Base-by-base conservation (phyloP, 306 rosid species). In the Myrica gale region DNA sequence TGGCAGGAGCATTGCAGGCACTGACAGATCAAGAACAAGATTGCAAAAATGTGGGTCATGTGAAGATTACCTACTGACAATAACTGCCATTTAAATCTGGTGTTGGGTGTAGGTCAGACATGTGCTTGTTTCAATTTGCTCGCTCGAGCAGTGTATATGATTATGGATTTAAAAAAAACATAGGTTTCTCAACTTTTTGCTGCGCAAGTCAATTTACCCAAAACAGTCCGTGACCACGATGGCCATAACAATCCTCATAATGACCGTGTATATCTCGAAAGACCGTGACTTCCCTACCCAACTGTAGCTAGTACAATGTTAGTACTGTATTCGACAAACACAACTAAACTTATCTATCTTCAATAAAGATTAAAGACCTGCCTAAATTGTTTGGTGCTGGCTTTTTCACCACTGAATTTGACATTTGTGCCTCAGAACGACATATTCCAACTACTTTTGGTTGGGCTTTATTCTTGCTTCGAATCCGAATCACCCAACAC, bases 1-100 rank as follows among this genome's bases (percentile, higher is more conserved):
- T 65, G 48, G 1, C 26, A 0, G 56, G 11, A 53, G n/a, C n/a
- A n/a, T n/a, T 80, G 26, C 61, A 50, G 66, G 46, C 26, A 15
- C 26, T 23, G 56, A 78, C 46, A 74, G 47, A 74, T 11, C 61
- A 66, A 60, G 62, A 32, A 42, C 20, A 71, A 75, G 32, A 62
- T 54, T 3, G 4, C 20, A 87, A 66, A 87, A 78, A 76, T 86
- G 87, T 81, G 87, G 82, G 79, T 74, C 87, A 73, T 76, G 86
- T 86, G 90, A 91, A 51, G 71, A 84, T 80, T 79, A 86, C 81
- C 92, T 78, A 86, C 97, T 85, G 51, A 74, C 78, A 88, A 80
- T 86, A 89, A 83, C 66, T 86, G 78, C 72, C 90, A 91, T 86
- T 89, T 84, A 89, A 84, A 80, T 48, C 84, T 84, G 44, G 69